A percentile compares a stretch with the other conserved stretches of the same genome.
These are phyloP conservation scores for Hemisphaericaspora nanyangensis DNA, from an alignment of 805 yeast species.

Conservation along the genomic window DNA sequence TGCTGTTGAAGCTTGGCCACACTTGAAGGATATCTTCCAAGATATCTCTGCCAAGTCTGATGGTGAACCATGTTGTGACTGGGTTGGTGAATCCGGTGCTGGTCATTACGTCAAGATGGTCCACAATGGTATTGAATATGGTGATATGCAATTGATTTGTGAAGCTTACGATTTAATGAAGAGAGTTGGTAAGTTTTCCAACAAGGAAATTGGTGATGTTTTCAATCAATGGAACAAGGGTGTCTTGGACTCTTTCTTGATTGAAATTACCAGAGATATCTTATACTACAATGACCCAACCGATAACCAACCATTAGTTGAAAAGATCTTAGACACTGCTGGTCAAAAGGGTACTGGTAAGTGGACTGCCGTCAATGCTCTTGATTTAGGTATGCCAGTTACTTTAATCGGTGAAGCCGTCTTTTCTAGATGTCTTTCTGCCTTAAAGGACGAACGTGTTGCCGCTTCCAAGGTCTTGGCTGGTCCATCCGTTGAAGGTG, in stretches of 20 bases:
- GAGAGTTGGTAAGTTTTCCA: conserved; percentile 85
- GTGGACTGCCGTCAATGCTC: conserved; percentile 98
- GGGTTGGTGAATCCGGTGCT: conserved; percentile 99
- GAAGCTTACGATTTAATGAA: conserved; percentile 97
- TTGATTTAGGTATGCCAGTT: conserved; percentile 97
- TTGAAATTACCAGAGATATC: conserved; percentile 96
- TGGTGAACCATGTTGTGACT: conserved; percentile 99
- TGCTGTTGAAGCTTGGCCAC: conserved; percentile 97
- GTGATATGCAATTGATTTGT: conserved; percentile 98
- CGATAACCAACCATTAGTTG: conserved; percentile 90
- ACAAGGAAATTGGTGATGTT: conserved; percentile 91
- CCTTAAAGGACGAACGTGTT: conserved; percentile 86
- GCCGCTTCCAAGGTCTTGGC: conserved; percentile 73
- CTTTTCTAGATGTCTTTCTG: conserved; percentile 91
- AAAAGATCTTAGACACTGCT: conserved; percentile 94
- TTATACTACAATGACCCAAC: conserved; percentile 78
- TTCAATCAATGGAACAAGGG: conserved; percentile 94
- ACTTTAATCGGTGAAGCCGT: conserved; percentile 99
- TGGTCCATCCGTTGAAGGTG: conserved; percentile 73
- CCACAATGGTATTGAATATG: conserved; percentile 99
- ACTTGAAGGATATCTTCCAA: conserved; percentile 94
- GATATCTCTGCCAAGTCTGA: conserved; percentile 93
- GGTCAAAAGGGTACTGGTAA: conserved; percentile 99
- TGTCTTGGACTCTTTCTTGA: conserved; percentile 92
- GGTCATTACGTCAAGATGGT: conserved; percentile 99